Percentiles rank a stretch among this genome's conserved stretches.
Evolutionary conservation across 2,329 filamentous ascomycete genomes (phyloP).

Genomic region (Thelonectria blattea): DNA sequence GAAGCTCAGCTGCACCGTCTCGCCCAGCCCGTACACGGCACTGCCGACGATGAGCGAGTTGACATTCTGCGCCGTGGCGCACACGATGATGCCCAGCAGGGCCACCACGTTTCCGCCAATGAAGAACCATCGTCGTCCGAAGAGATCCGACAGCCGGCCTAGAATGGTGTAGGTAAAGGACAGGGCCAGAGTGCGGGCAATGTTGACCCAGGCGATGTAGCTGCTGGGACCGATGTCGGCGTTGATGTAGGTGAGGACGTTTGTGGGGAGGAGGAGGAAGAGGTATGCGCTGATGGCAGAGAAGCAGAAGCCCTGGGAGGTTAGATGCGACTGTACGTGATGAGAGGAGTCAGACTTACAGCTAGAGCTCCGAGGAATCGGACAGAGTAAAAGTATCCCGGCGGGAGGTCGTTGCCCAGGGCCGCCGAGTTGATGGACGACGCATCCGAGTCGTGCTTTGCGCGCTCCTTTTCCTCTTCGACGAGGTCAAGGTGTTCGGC

Average conservation of each 20-base stretch:
- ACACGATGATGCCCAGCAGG: conserved; percentile 45
- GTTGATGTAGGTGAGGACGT: conserved; percentile 45
- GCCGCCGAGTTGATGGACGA: conserved; percentile 45
- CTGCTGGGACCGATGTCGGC: conserved; percentile 46
- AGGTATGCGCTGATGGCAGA: conserved; percentile 47
- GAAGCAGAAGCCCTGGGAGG: conserved; percentile 44
- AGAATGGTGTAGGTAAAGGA: conserved; percentile 47
- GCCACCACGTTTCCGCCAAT: conserved; percentile 46
- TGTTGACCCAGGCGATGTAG: conserved; percentile 45
- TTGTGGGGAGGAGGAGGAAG: conserved; percentile 47
- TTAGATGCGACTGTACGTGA: not conserved
- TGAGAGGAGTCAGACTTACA: conserved; percentile 31
- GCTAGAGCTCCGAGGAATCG: conserved; percentile 42
- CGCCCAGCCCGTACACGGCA: conserved; percentile 45
- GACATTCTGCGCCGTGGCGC: conserved; percentile 43
- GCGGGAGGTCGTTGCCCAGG: conserved; percentile 43
- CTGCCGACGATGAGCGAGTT: conserved; percentile 45
- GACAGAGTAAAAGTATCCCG: conserved; percentile 46
- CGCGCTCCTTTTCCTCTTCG: conserved; percentile 26
- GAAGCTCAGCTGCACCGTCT: conserved; percentile 46
- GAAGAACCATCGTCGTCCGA: conserved; percentile 49
- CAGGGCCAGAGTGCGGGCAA: conserved; percentile 43
- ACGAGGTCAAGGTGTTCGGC: conserved; percentile 24
- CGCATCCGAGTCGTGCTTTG: conserved; percentile 31
- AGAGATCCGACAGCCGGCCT: conserved; percentile 48